Conservation (phyloP, 345 rosid species). For the Aquilaria sinensis region DNA sequence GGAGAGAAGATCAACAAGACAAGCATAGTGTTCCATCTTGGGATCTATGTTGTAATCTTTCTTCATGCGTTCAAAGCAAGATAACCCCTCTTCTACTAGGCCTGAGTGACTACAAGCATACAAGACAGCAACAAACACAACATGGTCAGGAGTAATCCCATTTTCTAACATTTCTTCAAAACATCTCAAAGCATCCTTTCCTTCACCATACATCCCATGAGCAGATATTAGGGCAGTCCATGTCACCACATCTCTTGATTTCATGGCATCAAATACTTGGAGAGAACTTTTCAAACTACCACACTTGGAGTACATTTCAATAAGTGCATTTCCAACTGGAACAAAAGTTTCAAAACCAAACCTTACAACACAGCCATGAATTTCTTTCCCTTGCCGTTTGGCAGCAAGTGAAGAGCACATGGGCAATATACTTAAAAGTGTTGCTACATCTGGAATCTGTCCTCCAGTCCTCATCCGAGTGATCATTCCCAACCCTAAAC, state of each 20-base stretch:
- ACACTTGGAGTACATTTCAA: conserved; percentile 70
- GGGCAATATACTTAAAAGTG: conserved; percentile 49
- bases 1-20: conserved; percentile 49
- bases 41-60: conserved; percentile 38
- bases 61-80: conserved; percentile 46
- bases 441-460: conserved; percentile 37
- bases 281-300: conserved; percentile 37
- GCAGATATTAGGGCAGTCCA: conserved; percentile 65
- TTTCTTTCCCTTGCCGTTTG: conserved; percentile 56
- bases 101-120: conserved; percentile 82
- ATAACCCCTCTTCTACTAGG: conserved; percentile 59
- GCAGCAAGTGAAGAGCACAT: conserved; percentile 51
- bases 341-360: conserved; percentile 42
- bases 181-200: conserved; percentile 44
- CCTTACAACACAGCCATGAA: conserved; percentile 47
- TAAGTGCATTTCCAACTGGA: conserved; percentile 50
- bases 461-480: conserved; percentile 34
- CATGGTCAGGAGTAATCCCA: conserved; percentile 46
- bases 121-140: conserved; percentile 48
- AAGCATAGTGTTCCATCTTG: conserved; percentile 42
- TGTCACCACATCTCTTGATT: conserved; percentile 61
- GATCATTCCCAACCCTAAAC: conserved; percentile 37
- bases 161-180: conserved; percentile 42
- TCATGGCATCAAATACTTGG: conserved; percentile 41
- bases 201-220: conserved; percentile 62